These are phyloP conservation scores for Claviceps capensis DNA, from an alignment of 2,329 filamentous ascomycete genomes.

Conservation along the genomic window DNA sequence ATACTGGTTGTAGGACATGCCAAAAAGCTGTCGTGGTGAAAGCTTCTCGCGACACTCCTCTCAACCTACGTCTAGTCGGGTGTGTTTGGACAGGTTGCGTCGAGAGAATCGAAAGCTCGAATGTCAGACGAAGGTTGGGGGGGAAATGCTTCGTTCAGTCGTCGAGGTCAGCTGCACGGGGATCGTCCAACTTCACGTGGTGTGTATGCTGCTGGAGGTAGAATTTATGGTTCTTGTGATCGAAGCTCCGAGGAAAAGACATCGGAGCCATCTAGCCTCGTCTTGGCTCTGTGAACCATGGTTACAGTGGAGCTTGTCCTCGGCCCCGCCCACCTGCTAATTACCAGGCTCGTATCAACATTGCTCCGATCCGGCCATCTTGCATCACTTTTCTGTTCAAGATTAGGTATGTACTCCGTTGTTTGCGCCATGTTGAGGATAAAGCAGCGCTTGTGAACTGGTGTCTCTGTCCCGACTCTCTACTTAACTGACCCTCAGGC, in stretches of 20 bases:
- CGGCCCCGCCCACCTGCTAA: background rate
- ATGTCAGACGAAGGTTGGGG: background rate
- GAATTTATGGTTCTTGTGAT: background rate
- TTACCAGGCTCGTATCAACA: conserved; percentile 12
- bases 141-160: background rate
- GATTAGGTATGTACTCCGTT: background rate
- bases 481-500: background rate
- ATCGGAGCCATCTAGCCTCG: conserved; percentile 1
- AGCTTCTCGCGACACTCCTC: background rate
- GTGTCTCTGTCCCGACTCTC: no score
- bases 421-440: background rate
- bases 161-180: background rate
- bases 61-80: background rate
- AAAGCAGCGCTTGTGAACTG: background rate
- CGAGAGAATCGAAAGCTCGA: background rate
- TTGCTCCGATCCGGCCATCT: conserved; percentile 15
- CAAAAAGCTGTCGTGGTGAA: conserved; percentile 2
- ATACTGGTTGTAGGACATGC: conserved; percentile 49
- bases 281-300: background rate
- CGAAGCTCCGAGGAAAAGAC: background rate
- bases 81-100: background rate
- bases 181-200: background rate
- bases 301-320: conserved; percentile 1
- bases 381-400: background rate
- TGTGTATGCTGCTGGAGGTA: background rate